Evolutionary conservation across 2,329 filamentous ascomycete genomes (phyloP).

Genomic region (Mycosphaerelloides madeirae): DNA sequence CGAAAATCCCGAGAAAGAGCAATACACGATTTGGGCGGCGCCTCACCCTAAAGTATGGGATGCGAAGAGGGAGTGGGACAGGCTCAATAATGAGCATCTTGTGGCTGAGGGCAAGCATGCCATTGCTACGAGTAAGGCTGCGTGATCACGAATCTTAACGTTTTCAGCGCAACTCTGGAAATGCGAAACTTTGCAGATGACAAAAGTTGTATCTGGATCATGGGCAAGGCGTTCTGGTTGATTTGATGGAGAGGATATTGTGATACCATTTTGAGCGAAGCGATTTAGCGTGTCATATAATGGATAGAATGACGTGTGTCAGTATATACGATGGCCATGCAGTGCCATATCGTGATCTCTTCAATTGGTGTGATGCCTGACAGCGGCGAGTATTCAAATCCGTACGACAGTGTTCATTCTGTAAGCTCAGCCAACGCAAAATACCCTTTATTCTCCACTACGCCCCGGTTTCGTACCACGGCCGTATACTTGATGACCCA

Average conservation of each 20-base stretch:
- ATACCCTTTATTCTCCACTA: slow-evolving; percentile 98
- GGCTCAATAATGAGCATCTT: slow-evolving; percentile 5
- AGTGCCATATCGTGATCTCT: too few relatives aligned
- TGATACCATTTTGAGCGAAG: not conserved
- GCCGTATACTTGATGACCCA: slow-evolving; percentile 99
- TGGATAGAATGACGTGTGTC: too few relatives aligned
- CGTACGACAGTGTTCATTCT: too few relatives aligned
- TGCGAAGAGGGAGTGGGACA: slow-evolving; percentile 18
- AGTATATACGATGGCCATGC: too few relatives aligned
- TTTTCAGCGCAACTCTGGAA: not conserved
- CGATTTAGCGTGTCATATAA: too few relatives aligned
- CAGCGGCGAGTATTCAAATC: too few relatives aligned
- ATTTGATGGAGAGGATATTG: not conserved
- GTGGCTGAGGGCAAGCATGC: not conserved
- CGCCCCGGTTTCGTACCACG: slow-evolving; percentile 85
- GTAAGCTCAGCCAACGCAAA: slow-evolving; percentile 71
- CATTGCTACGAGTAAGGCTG: not conserved
- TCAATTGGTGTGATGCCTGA: too few relatives aligned
- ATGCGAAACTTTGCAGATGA: not conserved
- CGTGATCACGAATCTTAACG: not conserved
- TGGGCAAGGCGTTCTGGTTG: not conserved
- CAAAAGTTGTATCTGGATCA: not conserved
- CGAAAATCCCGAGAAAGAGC: not conserved
- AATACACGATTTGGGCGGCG: slow-evolving; percentile 7
- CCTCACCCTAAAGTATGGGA: slow-evolving; percentile 15